These are phyloP conservation scores for Coccomyxa subellipsoidea DNA, from an alignment of 163 green algal species.

Conservation along the genomic window DNA sequence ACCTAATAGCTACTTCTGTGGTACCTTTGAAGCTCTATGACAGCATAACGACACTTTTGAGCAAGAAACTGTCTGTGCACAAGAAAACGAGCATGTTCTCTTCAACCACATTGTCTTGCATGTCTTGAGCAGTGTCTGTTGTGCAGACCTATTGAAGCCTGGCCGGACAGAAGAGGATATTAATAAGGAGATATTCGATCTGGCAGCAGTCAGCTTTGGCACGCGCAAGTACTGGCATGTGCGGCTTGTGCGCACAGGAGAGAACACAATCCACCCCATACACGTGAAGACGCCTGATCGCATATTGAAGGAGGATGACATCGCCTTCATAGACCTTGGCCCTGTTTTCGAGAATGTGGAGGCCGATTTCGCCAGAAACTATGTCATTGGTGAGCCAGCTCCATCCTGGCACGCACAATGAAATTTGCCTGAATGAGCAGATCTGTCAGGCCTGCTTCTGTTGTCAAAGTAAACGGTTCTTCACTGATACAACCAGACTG, in stretches of 20 bases:
- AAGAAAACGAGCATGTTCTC: neutral
- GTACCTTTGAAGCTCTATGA: too few species aligned
- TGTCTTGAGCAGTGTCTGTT: neutral
- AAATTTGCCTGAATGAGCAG: too few species aligned
- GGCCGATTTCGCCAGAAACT: slow-evolving; percentile 24
- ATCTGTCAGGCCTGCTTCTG: too few species aligned
- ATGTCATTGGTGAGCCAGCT: slow-evolving; percentile 19
- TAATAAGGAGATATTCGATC: slow-evolving; percentile 17
- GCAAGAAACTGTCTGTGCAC: neutral
- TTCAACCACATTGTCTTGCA: neutral
- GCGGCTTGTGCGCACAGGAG: slow-evolving; percentile 10
- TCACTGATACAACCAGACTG: too few species aligned
- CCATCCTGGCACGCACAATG: too few species aligned
- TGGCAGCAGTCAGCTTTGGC: slow-evolving; percentile 13
- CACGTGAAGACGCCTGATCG: neutral
- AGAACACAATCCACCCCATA: slow-evolving; percentile 25
- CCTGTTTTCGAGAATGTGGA: slow-evolving; percentile 25
- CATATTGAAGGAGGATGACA: slow-evolving; percentile 19
- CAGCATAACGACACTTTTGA: too few species aligned
- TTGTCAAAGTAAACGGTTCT: too few species aligned
- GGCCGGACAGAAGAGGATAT: slow-evolving; percentile 21
- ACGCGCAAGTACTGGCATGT: slow-evolving; percentile 22
- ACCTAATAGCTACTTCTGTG: too few species aligned
- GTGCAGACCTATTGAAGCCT: slow-evolving; percentile 12
- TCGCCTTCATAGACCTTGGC: slow-evolving; percentile 18